Evolutionary conservation across 768 basidiomycete species (phyloP).

Genomic region (Leccinum boreale): DNA sequence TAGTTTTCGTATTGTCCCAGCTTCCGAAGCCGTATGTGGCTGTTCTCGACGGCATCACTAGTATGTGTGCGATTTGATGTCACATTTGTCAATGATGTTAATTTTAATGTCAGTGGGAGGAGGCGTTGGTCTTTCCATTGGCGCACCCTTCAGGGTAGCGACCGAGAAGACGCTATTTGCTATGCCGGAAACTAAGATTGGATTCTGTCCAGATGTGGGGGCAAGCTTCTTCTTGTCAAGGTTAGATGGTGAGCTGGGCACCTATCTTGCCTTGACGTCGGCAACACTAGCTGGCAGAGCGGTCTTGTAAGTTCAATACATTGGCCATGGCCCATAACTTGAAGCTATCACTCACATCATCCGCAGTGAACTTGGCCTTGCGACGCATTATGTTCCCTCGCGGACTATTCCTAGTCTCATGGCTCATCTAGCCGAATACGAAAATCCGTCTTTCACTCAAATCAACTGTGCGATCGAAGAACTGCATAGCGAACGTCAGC

Average conservation of each 20-base stretch:
- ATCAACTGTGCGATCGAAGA: conserved; percentile 73
- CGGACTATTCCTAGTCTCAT: conserved; percentile 69
- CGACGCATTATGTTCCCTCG: conserved; percentile 89
- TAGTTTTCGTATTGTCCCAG: conserved; percentile 69
- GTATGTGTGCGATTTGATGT: conserved; percentile 44
- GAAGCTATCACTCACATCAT: conserved; percentile 9
- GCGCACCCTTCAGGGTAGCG: conserved; percentile 87
- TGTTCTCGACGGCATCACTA: conserved; percentile 87
- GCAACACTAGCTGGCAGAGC: conserved; percentile 70
- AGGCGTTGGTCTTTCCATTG: conserved; percentile 82
- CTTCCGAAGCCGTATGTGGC: conserved; percentile 87
- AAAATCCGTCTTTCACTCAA: conserved; percentile 37
- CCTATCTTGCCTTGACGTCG: conserved; percentile 89
- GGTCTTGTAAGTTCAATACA: conserved; percentile 65
- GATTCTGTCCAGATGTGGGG: conserved; percentile 91
- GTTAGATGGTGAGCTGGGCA: conserved; percentile 88
- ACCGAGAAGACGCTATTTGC: conserved; percentile 90
- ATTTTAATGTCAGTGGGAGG: conserved; percentile 73
- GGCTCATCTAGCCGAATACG: conserved; percentile 53
- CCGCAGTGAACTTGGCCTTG: conserved; percentile 82
- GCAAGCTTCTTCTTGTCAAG: conserved; percentile 85
- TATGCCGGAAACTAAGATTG: conserved; percentile 97
- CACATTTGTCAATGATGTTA: neutral
- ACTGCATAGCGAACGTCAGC: conserved; percentile 52
- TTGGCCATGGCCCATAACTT: neutral